A percentile compares a stretch with the other conserved stretches of the same genome.
These are phyloP conservation scores for Suillus clintonianus DNA, from an alignment of 768 basidiomycete species.

Conservation along the genomic window DNA sequence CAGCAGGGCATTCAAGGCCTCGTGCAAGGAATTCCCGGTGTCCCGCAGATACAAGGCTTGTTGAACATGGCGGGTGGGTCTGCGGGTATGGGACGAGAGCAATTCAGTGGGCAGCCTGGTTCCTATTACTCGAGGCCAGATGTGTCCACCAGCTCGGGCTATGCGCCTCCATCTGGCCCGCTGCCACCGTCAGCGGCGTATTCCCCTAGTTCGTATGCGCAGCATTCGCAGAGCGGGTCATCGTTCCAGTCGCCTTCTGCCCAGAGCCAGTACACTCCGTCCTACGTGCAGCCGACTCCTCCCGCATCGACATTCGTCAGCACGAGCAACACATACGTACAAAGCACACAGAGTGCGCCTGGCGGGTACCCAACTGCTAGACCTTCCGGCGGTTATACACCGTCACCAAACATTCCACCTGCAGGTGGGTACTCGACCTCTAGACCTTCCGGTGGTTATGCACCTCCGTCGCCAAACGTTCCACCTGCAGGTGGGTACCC, in stretches of 20 bases:
- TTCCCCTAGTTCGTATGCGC: slow-evolving; percentile 14
- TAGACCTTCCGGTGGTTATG: not conserved
- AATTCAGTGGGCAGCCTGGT: slow-evolving; percentile 28
- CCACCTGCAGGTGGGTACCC: not conserved
- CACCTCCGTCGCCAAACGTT: not conserved
- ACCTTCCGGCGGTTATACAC: not conserved
- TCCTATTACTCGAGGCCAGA: slow-evolving; percentile 27
- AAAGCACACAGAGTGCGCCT: not conserved
- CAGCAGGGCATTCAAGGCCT: slow-evolving; percentile 53
- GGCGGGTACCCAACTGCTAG: not conserved
- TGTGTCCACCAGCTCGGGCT: slow-evolving; percentile 2
- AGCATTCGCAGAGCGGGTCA: not conserved
- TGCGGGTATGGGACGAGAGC: slow-evolving; percentile 9
- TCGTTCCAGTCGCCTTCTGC: slow-evolving; percentile 13
- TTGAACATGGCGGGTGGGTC: slow-evolving; percentile 30
- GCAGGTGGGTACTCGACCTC: not conserved
- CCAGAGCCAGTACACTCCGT: slow-evolving; percentile 30
- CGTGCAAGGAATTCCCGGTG: slow-evolving; percentile 47
- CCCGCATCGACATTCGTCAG: not conserved
- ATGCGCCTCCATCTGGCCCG: slow-evolving; percentile 13
- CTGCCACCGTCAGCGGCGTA: slow-evolving; percentile 6
- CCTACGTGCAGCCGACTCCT: slow-evolving; percentile 19
- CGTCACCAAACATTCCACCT: not conserved
- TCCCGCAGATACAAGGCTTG: slow-evolving; percentile 43
- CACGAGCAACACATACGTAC: not conserved